Evolutionary conservation across 2,329 filamentous ascomycete genomes (phyloP), one percentile per base, ranked within the genome.

Genomic region (Sporothrix protearum): DNA sequence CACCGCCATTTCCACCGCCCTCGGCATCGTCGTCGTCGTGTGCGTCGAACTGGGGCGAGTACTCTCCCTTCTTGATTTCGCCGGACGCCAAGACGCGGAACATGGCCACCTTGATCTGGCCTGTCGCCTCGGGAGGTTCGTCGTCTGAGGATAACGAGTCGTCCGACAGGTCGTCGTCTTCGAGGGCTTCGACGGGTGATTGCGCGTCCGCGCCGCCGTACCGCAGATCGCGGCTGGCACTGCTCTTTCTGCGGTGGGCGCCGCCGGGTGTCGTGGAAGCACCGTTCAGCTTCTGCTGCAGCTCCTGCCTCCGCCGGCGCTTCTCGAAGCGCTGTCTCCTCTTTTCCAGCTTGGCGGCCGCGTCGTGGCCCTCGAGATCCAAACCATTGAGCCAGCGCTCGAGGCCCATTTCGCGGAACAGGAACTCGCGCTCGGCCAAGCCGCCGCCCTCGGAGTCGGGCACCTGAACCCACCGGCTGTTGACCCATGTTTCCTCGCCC

Each of bases 401-500:
- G 69, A 99, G 84, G 2, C 96, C 96, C 64, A 99, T 96, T 80
- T 99, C 96, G 71, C 95, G 92, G 82, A 99, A 99, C 75, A 99
- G 83, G 76, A 99, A 99, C 79, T 99, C 96, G 75, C 96, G 89
- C 83, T 99, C 96, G 39, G 96, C 96, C 61, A 99, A 87, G 55
- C 96, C 96, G 67, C 96, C 96, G 42, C 95, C 95, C 81, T 98
- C 95, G 30, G 91, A 89, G 36, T 94, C 91, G 2, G 95, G 93
- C 7, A 99, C 89, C 78, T 96, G 95, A 67, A 99, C 96, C 96
- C 96, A 99, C 77, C 96, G 87, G 71, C 94, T 97, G 78, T 98
- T 99, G 30, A 99, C 96, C 96, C 96, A 99, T 1, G 96, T 99
- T 82, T 99, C 96, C 79, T 98, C 96, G 30, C 96, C 95, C 14